Evolutionary conservation across 176 grass and related monocot species (phyloP), one percentile per base, ranked within the genome.

Genomic region (Rhipidocladum racemiflorum): DNA sequence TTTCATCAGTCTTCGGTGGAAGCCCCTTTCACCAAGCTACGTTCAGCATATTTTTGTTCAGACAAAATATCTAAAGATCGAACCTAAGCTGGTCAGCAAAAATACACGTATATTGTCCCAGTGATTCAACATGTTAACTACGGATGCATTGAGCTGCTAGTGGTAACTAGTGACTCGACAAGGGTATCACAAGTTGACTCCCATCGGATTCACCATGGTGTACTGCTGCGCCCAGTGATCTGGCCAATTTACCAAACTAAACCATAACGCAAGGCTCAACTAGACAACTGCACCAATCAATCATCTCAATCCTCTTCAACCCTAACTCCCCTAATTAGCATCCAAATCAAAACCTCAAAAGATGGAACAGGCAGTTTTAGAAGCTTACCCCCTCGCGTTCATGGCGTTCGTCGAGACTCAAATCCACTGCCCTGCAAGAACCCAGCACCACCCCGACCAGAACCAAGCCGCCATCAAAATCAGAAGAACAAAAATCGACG

Each of bases 311-410:
- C 77, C 18, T 51, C 74, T 4, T 32, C 74, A 86, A 84, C 70
- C 86, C 74, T 61, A 86, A 74, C 28, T 69, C 70, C 43, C 64
- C 36, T 28, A 81, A 27, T 28, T n/a, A 70, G 44, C 69, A 54
- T 28, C 4, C 16, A 76, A 77, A 85, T 66, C 13, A 3, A 42
- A 68, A 74, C 20, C 59, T 62, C 1, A 21, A 65, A 34, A 36
- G 3, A 42, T 14, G 29, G 53, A 69, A 69, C 1, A 36, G 5
- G 49, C 50, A 0, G 64, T 0, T 17, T 30, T 1, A 20, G 42
- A 70, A 61, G 40, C 84, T 81, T 82, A 92, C 92, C 92, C 83
- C 70, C 92, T 90, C 34, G 90, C 29, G 74, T 91, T 94, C 92
- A 90, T 92, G 74, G 80, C 57, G 74, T 24, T 70, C 42, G 43